Base-by-base conservation (phyloP, 176 grass and related monocot genomes). In the Chloris gayana region DNA sequence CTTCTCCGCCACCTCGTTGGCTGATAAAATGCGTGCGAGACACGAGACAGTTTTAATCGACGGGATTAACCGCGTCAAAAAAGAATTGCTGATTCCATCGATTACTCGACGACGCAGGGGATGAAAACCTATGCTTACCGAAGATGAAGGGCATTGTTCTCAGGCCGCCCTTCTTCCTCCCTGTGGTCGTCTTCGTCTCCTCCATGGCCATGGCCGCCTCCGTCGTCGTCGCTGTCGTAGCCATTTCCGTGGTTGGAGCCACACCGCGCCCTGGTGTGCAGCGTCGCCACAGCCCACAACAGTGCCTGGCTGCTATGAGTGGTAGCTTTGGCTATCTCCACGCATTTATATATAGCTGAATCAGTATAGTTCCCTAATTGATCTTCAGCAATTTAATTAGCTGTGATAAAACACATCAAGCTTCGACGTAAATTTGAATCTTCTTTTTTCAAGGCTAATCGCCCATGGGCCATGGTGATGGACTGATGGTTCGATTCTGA, bases 61-160 rank as follows among this genome's bases (percentile, higher is more conserved):
- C 7, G 19, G 1, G 17, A 72, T 50, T 72, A 72, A 31, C 46
- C 18, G 27, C 45, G 46, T 19, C 6, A 49, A 50, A 0, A n/a
- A 29, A 12, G 31, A 63, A 14, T 4, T 15, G 5, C 1, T 31
- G 2, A 10, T 11, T 7, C 14, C 9, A 1, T 2, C 17, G 30
- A 2, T 39, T 58, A 41, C n/a, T n/a, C n/a, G n/a, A n/a, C n/a
- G n/a, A n/a, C n/a, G n/a, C n/a, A n/a, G n/a, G n/a, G n/a, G n/a
- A n/a, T n/a, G 2, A 2, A 65, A 19, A 80, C 50, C 2, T 44
- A 46, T 74, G 30, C 74, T 73, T 46, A 97, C 93, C 93, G 26
- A 97, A 97, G 73, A 97, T 97, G 85, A 86, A 93, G 47, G 93
- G 93, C 93, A 97, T 93, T 86, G 93, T 93, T 80, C 70, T 88